Base-by-base conservation (phyloP, 2,329 filamentous ascomycete genomes). In the Aureobasidium sp. region DNA sequence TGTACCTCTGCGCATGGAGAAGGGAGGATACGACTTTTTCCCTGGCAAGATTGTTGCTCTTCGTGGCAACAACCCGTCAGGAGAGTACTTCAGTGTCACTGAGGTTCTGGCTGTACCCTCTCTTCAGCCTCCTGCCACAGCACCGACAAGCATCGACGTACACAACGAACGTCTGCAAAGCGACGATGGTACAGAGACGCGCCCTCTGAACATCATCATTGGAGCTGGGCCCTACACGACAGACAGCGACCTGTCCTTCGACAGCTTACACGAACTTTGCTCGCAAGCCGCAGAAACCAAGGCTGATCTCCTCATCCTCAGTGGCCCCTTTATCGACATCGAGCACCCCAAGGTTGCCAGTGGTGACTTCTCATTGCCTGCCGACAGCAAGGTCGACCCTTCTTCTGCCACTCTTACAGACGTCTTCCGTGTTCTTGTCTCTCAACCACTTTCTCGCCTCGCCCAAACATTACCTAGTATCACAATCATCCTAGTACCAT, bases 41-140 rank as follows among this genome's bases (percentile, higher is more conserved):
- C 94, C 93, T 0, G 94, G 94, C 6, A 92, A 97, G 72, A 91
- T 97, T 59, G 90, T 96, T 34, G 94, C 93, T 7, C 76, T 97
- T 32, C 83, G 83, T 65, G 94, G 94, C 8, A 91, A 86, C 68
- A 99, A 99, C 72, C 86, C 91, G 24, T 91, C 90, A 0, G 93
- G 93, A 0, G 83, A 86, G 41, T 87, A 89, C 68, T 97, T 97
- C 68, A 83, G 86, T 0, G 91, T 94, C 36, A 86, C 83, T 37
- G 86, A 97, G 70, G 76, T 94, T 3, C 80, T 97, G 7, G 79
- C 87, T 0, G 76, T 91, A 2, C 94, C 94, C 2, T 79, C 90
- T 3, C 81, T 96, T 15, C 86, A 86, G 3, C 86, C 82, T 64
- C 87, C 92, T 12, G 90, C 89, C 0, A 92, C 92, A 1, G 76